Base-by-base conservation (phyloP, 192 early-diverging fungal genomes). In the Backusella mclennaniae region DNA sequence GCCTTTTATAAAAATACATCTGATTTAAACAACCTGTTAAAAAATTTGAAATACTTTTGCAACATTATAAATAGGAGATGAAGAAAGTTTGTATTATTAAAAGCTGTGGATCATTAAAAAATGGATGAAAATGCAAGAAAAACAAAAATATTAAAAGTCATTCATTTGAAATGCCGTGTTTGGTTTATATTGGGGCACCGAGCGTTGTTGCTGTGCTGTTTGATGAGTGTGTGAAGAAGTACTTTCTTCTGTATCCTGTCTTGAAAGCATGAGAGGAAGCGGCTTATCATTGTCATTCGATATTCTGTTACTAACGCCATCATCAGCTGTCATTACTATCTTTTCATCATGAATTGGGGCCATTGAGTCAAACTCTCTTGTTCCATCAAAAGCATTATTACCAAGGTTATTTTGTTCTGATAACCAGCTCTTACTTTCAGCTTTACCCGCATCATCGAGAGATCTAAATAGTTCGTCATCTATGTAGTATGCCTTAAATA, bases 401-500 rank as follows among this genome's bases (percentile, higher is more conserved):
- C 31, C 29, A 14, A 35, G 4, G 1, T 17, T 35, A 1, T 36
- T 67, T 36, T 35, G 66, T 35, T 67, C 17, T 67, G 66, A 35
- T n/a, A 67, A 2, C 29, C 33, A 35, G 19, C 2, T 33, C 6
- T 17, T 35, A 8, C 29, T 67, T 33, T 67, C 66, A 36, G 14
- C 29, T 46, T 44, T 67, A 44, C 39, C 67, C 4, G 76, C 69
- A 35, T 63, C 56, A 44, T 63, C 69, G 7, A 77, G 59, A 21
- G 69, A 53, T 77, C 69, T 44, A 39, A 77, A 77, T 9, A 77
- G 56, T 63, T 77, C 76, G 23, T 72, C 70, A 72, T 77, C 69
- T 11, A 77, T 35, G 36, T 77, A 77, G 42, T 77, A 77, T n/a
- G 76, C 69, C 29, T 77, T 77, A 21, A 77, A 77, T 2, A 77